These are phyloP conservation scores for Penicillium vulpinum DNA, from an alignment of 2,329 filamentous ascomycete species.

Conservation along the genomic window DNA sequence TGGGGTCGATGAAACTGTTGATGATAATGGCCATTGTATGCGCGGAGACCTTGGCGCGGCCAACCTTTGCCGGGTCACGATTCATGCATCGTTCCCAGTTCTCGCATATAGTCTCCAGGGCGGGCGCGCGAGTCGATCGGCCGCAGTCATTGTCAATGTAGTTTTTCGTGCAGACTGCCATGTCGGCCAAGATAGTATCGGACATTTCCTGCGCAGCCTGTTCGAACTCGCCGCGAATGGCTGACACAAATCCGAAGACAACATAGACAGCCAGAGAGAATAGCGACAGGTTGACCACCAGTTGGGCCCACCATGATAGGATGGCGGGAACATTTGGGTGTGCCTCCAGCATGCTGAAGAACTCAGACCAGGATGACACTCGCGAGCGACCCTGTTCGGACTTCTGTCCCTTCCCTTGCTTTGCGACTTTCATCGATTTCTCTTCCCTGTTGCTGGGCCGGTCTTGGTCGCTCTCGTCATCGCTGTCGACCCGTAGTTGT, in stretches of 20 bases:
- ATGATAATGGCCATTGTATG: constrained; percentile 90
- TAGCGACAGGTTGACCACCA: constrained; percentile 54
- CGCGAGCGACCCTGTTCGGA: constrained; percentile 25
- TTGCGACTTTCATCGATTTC: constrained; percentile 32
- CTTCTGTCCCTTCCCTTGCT: constrained; percentile 19
- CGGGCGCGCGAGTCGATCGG: constrained; percentile 66
- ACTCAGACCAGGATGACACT: constrained; percentile 46
- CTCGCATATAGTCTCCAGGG: constrained; percentile 70
- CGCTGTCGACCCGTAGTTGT: constrained; percentile 42
- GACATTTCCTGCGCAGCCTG: constrained; percentile 69
- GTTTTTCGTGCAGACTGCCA: constrained; percentile 69
- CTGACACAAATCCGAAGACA: constrained; percentile 67
- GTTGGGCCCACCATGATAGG: constrained; percentile 66
- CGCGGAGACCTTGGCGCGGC: constrained; percentile 76
- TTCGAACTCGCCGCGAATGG: constrained; percentile 72
- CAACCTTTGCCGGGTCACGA: constrained; percentile 74
- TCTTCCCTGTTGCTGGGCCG: constrained; percentile 39
- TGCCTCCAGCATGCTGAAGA: constrained; percentile 63
- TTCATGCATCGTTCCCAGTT: constrained; percentile 88
- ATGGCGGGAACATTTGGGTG: constrained; percentile 67
- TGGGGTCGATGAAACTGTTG: constrained; percentile 88
- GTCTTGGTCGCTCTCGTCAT: constrained; percentile 47
- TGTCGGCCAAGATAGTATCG: constrained; percentile 69
- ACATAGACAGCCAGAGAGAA: constrained; percentile 59
- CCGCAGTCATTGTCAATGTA: constrained; percentile 77